Evolutionary conservation across 108 stramenopile species (phyloP), one percentile per base, ranked within the genome.

Genomic region (Cyclotella atomus): DNA sequence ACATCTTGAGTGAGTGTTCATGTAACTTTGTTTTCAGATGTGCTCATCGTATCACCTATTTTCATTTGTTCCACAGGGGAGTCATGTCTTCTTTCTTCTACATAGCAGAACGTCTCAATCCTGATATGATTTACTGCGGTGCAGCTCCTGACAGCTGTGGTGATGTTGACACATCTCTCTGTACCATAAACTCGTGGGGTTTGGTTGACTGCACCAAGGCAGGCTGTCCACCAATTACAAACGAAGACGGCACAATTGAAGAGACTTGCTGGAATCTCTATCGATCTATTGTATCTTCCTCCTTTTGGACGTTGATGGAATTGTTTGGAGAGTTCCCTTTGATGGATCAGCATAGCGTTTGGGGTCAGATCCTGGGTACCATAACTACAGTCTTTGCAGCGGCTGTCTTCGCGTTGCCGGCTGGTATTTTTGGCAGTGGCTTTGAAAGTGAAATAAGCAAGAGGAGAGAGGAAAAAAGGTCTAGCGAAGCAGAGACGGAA

Each of bases 261-360:
- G 81, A 89, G 50, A 82, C 86, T 3, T 94, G 93, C 57, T 94
- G 87, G 83, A 94, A 91, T 70, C 25, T 94, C 16, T 94, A 85
- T 70, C 68, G 86, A 38, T 84, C 83, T 46, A 94, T 94, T 41
- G 76, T 90, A 17, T 71, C 79, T 54, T 76, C 91, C 0, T 81
- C 81, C n/a, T 97, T 90, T 79, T 97, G 89, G 73, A 76, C 93
- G 2, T 67, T 97, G 27, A 76, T 94, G 45, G 90, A 97, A 63
- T 78, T 97, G 19, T 97, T 95, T 77, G 96, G 96, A 41, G 96
- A 97, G 75, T 97, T 91, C 53, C 94, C 96, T 8, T 75, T 95
- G 12, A 79, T 95, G 52, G 89, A 89, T 64, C 83, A 94, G 38
- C 96, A 95, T 73, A 77, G 73, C 34, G 65, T 77, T 8, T 73